Conservation (phyloP, 352 stramenopile genomes). For the Phytophthora rubi region DNA sequence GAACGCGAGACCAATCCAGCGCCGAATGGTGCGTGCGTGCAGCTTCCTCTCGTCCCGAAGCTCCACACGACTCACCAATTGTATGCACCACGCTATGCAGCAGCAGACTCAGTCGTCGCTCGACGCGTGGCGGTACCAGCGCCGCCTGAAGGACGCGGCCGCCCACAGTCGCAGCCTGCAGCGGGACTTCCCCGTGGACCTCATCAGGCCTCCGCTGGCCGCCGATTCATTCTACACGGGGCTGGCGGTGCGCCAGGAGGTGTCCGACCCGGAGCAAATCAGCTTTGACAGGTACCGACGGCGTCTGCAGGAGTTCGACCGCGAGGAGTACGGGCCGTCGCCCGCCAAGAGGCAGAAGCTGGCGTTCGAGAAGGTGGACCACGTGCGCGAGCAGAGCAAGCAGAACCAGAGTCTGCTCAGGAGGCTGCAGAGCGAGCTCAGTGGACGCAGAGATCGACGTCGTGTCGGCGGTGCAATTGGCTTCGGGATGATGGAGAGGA, state of each 20-base stretch:
- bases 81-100: slow-evolving; percentile 14
- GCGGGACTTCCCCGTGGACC: slow-evolving; percentile 47
- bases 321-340: slow-evolving; percentile 53
- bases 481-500: slow-evolving; percentile 17
- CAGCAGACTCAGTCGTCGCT: slow-evolving; percentile 52
- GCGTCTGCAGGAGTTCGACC: slow-evolving; percentile 49
- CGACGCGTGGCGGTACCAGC: slow-evolving; percentile 57
- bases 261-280: slow-evolving; percentile 28
- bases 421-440: slow-evolving; percentile 43
- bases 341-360: slow-evolving; percentile 44
- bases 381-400: slow-evolving; percentile 38
- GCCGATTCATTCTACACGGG: slow-evolving; percentile 15
- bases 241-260: slow-evolving; percentile 21
- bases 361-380: slow-evolving; percentile 39
- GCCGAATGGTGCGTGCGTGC: slow-evolving; percentile 34
- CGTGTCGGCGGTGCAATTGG: background rate
- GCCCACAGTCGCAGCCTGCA: slow-evolving; percentile 55
- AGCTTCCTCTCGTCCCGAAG: background rate
- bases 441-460: slow-evolving; percentile 13
- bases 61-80: slow-evolving; percentile 8
- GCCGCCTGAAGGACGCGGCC: slow-evolving; percentile 56
- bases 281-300: slow-evolving; percentile 49
- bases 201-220: slow-evolving; percentile 34
- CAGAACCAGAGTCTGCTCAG: slow-evolving; percentile 45
- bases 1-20: background rate